Percentiles rank a stretch among this genome's conserved stretches.
These are phyloP conservation scores for Lasiosphaeria miniovina DNA, from an alignment of 495 filamentous ascomycete genomes.

Conservation along the genomic window DNA sequence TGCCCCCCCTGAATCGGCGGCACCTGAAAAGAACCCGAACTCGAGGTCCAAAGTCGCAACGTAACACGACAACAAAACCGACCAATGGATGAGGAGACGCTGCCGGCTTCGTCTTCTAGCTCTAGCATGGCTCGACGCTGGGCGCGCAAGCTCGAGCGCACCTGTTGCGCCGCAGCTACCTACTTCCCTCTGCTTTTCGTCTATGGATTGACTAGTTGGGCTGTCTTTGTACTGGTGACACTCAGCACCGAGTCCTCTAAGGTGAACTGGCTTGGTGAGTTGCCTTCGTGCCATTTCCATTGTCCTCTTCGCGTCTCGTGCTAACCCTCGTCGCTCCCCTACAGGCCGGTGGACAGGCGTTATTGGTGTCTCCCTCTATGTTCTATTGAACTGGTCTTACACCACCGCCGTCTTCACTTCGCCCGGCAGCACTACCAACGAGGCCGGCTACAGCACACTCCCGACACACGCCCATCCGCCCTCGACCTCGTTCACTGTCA, in stretches of 20 bases:
- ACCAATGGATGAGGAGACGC: neutral
- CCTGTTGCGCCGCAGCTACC: conserved; percentile 73
- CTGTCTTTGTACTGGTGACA: conserved; percentile 77
- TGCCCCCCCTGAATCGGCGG: too few relatives aligned
- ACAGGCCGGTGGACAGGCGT: conserved; percentile 46
- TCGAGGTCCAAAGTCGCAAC: too few relatives aligned
- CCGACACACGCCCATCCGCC: conserved; percentile 42
- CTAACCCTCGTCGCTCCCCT: conserved; percentile 3
- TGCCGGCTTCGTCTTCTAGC: conserved; percentile 3
- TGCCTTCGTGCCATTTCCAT: conserved; percentile 1
- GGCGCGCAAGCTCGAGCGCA: conserved; percentile 75
- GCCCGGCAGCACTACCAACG: conserved; percentile 64
- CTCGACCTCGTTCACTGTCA: conserved; percentile 81
- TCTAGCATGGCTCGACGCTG: conserved; percentile 50
- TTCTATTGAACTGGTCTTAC: conserved; percentile 82
- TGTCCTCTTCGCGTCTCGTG: neutral
- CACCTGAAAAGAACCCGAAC: too few relatives aligned
- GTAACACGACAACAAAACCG: too few relatives aligned
- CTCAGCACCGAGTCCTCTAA: conserved; percentile 62
- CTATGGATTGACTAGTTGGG: conserved; percentile 86
- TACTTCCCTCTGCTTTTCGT: conserved; percentile 90
- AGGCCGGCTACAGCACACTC: conserved; percentile 50
- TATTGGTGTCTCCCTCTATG: conserved; percentile 68
- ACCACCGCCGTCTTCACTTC: conserved; percentile 88
- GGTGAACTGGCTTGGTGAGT: conserved; percentile 65